Conservation (phyloP, 345 rosid species). For the Nephelium lappaceum region DNA sequence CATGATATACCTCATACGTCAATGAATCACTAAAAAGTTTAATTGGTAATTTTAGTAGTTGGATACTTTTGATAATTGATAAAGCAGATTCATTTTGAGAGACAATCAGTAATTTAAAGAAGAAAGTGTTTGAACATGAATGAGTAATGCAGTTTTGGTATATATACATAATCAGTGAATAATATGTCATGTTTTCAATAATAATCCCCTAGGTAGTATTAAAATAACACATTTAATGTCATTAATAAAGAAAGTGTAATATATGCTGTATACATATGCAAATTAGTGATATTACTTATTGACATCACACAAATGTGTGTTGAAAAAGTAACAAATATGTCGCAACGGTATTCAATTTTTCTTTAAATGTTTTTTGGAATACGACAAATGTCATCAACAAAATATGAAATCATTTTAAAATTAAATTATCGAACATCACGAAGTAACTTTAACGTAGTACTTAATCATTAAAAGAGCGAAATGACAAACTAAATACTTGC, state of each 20-base stretch:
- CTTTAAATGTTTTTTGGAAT: not conserved
- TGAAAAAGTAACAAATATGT: not conserved
- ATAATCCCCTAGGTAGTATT: not conserved
- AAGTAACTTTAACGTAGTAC: not conserved
- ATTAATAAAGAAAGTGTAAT: not conserved
- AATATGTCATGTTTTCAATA: not conserved
- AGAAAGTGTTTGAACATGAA: not conserved
- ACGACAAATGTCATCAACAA: not conserved
- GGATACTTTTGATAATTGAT: no score
- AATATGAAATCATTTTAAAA: not conserved
- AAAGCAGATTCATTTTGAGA: no score
- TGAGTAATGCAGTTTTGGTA: not conserved
- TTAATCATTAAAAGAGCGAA: not conserved
- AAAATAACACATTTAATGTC: not conserved
- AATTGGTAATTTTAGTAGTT: not conserved
- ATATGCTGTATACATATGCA: constrained; percentile 14
- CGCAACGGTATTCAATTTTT: not conserved
- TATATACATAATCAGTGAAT: not conserved
- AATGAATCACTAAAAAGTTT: no score
- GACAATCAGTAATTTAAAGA: not conserved
- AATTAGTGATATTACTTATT: not conserved
- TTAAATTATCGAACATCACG: not conserved
- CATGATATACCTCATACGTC: no score
- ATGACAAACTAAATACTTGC: not conserved
- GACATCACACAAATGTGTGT: not conserved